Conservation (phyloP, 352 stramenopile species). For the Blastocystis sp. region DNA sequence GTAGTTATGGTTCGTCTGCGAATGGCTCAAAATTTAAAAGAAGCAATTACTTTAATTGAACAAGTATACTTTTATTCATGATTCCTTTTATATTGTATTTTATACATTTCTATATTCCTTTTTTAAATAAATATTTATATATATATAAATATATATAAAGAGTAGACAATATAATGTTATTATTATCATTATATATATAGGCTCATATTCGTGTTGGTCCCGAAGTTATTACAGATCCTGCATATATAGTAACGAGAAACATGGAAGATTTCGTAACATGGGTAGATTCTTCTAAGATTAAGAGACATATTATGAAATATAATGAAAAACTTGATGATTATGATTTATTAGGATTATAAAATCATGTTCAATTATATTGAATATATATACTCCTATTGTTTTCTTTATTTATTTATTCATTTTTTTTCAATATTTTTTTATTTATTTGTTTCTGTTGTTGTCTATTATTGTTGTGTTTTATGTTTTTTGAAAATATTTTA, state of each 20-base stretch:
- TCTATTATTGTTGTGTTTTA: too few relatives aligned
- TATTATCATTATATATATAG: constrained; percentile 24
- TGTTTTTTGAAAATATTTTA: too few relatives aligned
- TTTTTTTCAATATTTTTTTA: too few relatives aligned
- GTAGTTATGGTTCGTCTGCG: constrained; percentile 97
- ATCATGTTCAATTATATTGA: too few relatives aligned
- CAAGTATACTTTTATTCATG: constrained; percentile 44
- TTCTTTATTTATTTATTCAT: too few relatives aligned
- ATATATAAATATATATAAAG: too few relatives aligned
- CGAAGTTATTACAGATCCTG: constrained; percentile 75
- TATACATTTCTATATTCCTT: too few relatives aligned
- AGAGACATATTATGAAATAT: constrained; percentile 87
- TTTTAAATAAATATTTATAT: too few relatives aligned
- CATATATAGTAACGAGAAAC: constrained; percentile 80
- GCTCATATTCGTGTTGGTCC: constrained; percentile 80
- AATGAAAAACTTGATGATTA: constrained; percentile 99
- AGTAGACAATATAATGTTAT: background rate
- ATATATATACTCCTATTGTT: too few relatives aligned
- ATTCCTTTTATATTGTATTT: constrained; percentile 25
- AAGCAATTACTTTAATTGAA: constrained; percentile 87
- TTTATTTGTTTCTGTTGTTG: too few relatives aligned
- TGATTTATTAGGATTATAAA: constrained; percentile 81
- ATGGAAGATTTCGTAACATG: constrained; percentile 99
- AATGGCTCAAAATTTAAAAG: constrained; percentile 91
- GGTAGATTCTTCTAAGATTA: constrained; percentile 90